Evolutionary conservation across 257 asterid species (phyloP), one percentile per base, ranked within the genome.

Genomic region (Nicotiana sylvestris): DNA sequence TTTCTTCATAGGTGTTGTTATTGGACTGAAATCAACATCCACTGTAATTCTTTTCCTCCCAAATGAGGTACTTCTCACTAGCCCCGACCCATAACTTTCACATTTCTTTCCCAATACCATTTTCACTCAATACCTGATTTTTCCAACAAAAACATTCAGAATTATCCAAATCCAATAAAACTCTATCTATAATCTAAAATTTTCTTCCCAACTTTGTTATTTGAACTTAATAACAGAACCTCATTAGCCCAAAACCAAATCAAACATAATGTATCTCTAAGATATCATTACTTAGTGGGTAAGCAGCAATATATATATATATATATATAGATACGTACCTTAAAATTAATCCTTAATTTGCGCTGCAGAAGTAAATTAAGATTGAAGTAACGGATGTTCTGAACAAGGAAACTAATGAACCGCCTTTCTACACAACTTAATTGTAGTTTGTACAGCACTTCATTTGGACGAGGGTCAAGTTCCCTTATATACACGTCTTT

Each of bases 31-130:
- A 4, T 53, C 82, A 81, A 72, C 88, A 1, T 87, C 66, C 35
- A 90, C 81, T 76, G 86, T 84, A 55, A 92, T 87, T 81, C 97
- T 83, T 69, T 92, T 92, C 51, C 97, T 82, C 84, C 95, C 97
- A 83, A 90, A 92, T 2, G 97, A 92, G 0, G 88, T 85, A 77
- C 91, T 91, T 65, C 94, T 89, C 84, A 86, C 92, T 10, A 92
- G 66, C 35, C 89, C 91, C 72, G 85, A 51, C 55, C 90, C 93
- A 17, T 78, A 90, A 78, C 78, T 87, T 64, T 80, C 89, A 27
- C 85, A 78, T 51, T 82, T 86, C 56, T 65, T 85, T 65, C 53
- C 82, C 53, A 81, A 30, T 32, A 82, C 87, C 91, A 87, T 87
- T 81, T 81, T 32, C 21, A 3, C 21, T 43, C 81, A 76, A 86